Percentiles rank a stretch among this genome's conserved stretches.
These are phyloP conservation scores for Candida endomychidarum DNA, from an alignment of 805 yeast genomes.

Conservation along the genomic window DNA sequence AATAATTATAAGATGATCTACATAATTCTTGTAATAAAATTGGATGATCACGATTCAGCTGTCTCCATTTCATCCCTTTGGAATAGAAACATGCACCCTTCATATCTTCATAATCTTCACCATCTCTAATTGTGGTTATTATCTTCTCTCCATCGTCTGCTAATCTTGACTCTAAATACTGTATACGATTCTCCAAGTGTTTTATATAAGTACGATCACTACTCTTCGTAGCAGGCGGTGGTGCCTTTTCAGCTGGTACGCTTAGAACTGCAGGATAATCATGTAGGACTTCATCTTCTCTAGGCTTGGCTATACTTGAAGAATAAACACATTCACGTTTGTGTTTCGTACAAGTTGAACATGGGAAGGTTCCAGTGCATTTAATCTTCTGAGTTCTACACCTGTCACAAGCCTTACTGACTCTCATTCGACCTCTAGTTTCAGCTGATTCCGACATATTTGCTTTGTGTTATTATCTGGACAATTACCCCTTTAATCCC, in stretches of 20 bases:
- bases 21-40: constrained; percentile 42
- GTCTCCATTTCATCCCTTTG: constrained; percentile 46
- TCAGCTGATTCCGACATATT: no score
- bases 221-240: constrained; percentile 10
- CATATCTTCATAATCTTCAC: constrained; percentile 25
- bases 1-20: constrained; percentile 26
- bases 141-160: constrained; percentile 16
- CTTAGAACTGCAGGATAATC: constrained; percentile 12
- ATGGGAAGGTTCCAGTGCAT: constrained; percentile 55
- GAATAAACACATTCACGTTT: constrained; percentile 34
- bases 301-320: background rate
- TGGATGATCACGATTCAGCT: constrained; percentile 47
- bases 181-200: constrained; percentile 42
- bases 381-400: constrained; percentile 57
- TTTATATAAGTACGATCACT: constrained; percentile 22
- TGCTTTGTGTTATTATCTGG: no score
- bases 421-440: constrained; percentile 34
- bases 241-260: constrained; percentile 11
- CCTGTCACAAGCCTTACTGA: constrained; percentile 54
- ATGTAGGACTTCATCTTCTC: background rate
- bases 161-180: constrained; percentile 36
- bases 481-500: no score
- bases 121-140: constrained; percentile 14
- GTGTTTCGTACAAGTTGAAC: constrained; percentile 45
- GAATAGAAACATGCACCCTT: constrained; percentile 20